Evolutionary conservation across 768 basidiomycete genomes (phyloP), one percentile per base, ranked within the genome.

Genomic region (Leucocoprinus leucothites): DNA sequence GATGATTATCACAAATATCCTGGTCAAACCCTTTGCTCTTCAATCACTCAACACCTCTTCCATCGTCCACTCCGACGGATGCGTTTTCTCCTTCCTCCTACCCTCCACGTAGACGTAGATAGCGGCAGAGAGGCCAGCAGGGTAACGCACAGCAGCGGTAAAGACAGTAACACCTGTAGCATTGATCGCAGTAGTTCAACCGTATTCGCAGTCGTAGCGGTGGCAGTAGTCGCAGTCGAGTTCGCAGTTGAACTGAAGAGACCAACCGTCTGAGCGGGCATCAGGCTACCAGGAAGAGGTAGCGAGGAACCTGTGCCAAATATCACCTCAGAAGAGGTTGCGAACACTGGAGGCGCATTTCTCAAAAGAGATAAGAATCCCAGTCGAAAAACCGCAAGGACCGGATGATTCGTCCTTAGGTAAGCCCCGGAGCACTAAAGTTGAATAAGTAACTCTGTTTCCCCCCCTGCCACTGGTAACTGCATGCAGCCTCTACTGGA

Each of bases 11-110:
- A 61, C 88, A 87, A 3, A 94, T 86, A 44, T 82, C 79, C 46
- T 86, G 77, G 59, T 94, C 94, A 53, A 98, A 97, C 1, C 91
- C 91, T 73, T 89, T 92, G 31, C 71, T 71, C 65, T 81, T 84
- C 24, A 93, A 71, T 97, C 97, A 99, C 0, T 87, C 87, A 1
- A 94, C 76, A 99, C 97, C 38, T 98, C 87, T 0, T 91, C 89
- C 0, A 98, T 83, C 0, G 71, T 77, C 97, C 97, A 99, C 53
- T 90, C 87, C 0, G 79, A 77, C 1, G 91, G 81, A 60, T 80
- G 75, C 0, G 64, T 65, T 26, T 70, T 70, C 50, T 73, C 77
- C 63, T 69, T 71, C 45, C 63, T 68, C 47, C 56, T 55, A 60
- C 58, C 35, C 45, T 60, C 58, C 40, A 57, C 60, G 31, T 38